Base-by-base conservation (phyloP, 2,329 filamentous ascomycete genomes). In the Aspergillus jensenii region DNA sequence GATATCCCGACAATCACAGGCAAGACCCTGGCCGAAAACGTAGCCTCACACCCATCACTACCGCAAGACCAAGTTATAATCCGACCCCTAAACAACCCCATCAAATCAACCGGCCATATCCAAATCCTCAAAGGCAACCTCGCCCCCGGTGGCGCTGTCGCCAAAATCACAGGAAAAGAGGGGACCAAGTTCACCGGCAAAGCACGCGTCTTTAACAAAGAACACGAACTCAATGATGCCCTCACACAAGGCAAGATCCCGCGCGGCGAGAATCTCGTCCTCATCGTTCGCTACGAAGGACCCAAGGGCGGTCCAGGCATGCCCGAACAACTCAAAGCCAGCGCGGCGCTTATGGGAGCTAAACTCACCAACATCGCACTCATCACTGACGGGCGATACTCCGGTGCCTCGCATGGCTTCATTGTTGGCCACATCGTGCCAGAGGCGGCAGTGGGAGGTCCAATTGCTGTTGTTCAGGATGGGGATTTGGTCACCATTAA, bases 81-180 rank as follows among this genome's bases (percentile, higher is more conserved):
- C 73, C 86, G 89, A 6, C 87, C 90, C 0, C 80, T 97, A 8
- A 81, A 83, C 72, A 90, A 92, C 74, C 92, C 92, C 14, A 93
- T 96, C 81, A 97, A 97, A 74, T 65, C 81, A 1, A 91, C 87
- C 0, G 93, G 93, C 44, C 93, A 98, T 74, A 84, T 98, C 59
- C 91, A 93, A 74, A 90, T 98, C 59, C 83, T 98, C 3, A 84
- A 85, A 59, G 93, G 93, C 19, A 96, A 96, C 73, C 83, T 97
- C 33, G 91, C 93, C 3, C 93, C 93, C 1, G 89, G 87, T 11
- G 93, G 93, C 35, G 90, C 93, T 1, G 93, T 98, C 1, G 93
- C 92, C 59, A 98, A 98, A 76, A 97, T 98, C 74, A 97, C 93
- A 0, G 93, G 93, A 37, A 97, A 97, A 74, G 93, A 98, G 74